Conservation (phyloP, 345 rosid species). For the Eucalyptus sideroxylon region DNA sequence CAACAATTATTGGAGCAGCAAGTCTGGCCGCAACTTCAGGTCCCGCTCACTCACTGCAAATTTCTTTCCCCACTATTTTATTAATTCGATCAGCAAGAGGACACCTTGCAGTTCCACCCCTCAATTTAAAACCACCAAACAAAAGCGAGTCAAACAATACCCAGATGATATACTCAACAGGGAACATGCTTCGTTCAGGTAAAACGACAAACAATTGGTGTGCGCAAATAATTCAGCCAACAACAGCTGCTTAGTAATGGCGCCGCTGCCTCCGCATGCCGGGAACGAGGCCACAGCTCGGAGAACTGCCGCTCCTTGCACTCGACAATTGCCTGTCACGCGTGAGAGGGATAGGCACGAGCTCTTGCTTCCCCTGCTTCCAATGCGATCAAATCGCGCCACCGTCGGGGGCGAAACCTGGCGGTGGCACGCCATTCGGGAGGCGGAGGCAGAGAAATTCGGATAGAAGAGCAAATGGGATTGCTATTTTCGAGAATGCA, state of each 20-base stretch:
- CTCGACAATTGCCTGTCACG: slow-evolving; percentile 15
- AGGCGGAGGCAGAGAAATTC: not conserved
- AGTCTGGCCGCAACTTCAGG: not conserved
- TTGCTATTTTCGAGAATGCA: not conserved
- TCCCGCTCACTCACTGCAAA: not conserved
- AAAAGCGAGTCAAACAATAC: not conserved
- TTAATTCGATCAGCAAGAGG: not conserved
- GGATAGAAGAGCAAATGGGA: not conserved
- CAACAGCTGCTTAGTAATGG: slow-evolving; percentile 13
- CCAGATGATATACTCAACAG: not conserved
- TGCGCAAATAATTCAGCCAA: not conserved
- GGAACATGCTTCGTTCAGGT: not conserved
- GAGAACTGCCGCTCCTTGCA: slow-evolving; percentile 13
- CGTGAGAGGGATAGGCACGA: slow-evolving; percentile 1
- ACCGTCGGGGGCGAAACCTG: not conserved
- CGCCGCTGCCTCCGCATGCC: slow-evolving; percentile 11
- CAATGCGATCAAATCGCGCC: slow-evolving; percentile 4
- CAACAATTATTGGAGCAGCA: not conserved
- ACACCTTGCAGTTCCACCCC: not conserved
- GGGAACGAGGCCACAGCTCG: slow-evolving; percentile 6
- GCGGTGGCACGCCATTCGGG: not conserved
- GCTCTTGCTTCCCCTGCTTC: not conserved
- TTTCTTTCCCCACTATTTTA: not conserved
- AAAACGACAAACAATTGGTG: slow-evolving; percentile 5
- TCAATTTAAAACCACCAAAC: not conserved